Evolutionary conservation across 495 filamentous ascomycete species (phyloP).

Genomic region (Durotheca rogersii): DNA sequence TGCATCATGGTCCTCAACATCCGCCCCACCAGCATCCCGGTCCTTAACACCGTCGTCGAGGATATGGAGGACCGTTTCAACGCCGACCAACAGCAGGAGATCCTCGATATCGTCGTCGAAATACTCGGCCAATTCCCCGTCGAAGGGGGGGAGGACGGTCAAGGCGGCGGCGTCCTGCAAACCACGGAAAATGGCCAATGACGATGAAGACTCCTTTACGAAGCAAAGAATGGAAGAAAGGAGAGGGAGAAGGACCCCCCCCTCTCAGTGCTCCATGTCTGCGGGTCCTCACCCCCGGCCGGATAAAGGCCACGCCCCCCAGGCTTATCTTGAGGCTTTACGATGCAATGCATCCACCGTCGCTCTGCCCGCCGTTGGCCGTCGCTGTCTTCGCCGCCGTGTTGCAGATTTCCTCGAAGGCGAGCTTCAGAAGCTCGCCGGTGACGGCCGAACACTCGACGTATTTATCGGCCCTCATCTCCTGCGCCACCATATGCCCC

Average conservation of each 20-base stretch:
- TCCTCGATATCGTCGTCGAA: slow-evolving; percentile 45
- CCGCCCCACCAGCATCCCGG: slow-evolving; percentile 38
- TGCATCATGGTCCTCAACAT: slow-evolving; percentile 48
- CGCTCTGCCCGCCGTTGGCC: slow-evolving; percentile 44
- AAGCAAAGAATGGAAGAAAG: not conserved
- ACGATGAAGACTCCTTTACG: not conserved
- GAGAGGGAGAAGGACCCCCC: too few relatives aligned
- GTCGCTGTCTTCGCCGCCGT: slow-evolving; percentile 65
- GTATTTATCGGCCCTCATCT: slow-evolving; percentile 82
- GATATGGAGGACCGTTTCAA: slow-evolving; percentile 48
- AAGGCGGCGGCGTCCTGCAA: slow-evolving; percentile 30
- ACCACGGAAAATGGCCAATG: slow-evolving; percentile 35
- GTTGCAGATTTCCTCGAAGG: slow-evolving; percentile 73
- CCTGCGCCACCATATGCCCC: slow-evolving; percentile 72
- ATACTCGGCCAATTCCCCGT: slow-evolving; percentile 43
- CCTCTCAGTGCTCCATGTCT: too few relatives aligned
- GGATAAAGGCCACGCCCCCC: slow-evolving; percentile 12
- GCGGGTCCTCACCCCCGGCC: too few relatives aligned
- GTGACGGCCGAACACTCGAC: slow-evolving; percentile 87
- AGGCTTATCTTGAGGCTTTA: slow-evolving; percentile 17
- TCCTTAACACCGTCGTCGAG: slow-evolving; percentile 46
- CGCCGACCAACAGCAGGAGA: slow-evolving; percentile 44
- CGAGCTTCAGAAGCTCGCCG: slow-evolving; percentile 73
- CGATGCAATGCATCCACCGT: slow-evolving; percentile 43
- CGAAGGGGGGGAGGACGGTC: slow-evolving; percentile 23